A percentile compares a stretch with the other conserved stretches of the same genome.
These are phyloP conservation scores for Acanthamoeba castellanii DNA, from an alignment of 208 protist genomes.

Conservation along the genomic window DNA sequence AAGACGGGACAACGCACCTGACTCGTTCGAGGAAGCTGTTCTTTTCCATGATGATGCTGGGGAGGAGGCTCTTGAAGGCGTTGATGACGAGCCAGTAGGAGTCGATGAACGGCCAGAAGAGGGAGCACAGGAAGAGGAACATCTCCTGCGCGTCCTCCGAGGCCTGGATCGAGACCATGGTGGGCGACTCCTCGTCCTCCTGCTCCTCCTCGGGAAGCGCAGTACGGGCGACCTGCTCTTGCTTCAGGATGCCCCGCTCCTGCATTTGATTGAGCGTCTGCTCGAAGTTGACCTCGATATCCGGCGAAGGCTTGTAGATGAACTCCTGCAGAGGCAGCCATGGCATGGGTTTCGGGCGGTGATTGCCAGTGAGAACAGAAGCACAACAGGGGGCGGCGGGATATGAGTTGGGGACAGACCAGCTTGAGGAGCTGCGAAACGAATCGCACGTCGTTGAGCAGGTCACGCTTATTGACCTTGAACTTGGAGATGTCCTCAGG, in stretches of 20 bases:
- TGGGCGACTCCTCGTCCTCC: background rate
- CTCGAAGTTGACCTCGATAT: slow-evolving; percentile 61
- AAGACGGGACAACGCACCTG: background rate
- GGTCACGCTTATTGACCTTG: slow-evolving; percentile 32
- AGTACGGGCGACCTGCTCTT: background rate
- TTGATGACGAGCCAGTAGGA: slow-evolving; percentile 71
- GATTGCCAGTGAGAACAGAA: too few relatives aligned
- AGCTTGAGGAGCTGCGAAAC: slow-evolving; percentile 51
- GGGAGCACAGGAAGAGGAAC: slow-evolving; percentile 70
- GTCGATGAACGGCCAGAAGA: slow-evolving; percentile 72
- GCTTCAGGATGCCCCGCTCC: slow-evolving; percentile 27
- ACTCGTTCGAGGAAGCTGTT: slow-evolving; percentile 24
- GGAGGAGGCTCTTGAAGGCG: slow-evolving; percentile 10
- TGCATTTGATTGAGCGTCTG: slow-evolving; percentile 46
- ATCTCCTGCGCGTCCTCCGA: slow-evolving; percentile 33
- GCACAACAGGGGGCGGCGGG: too few relatives aligned
- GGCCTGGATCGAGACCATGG: slow-evolving; percentile 1
- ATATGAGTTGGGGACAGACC: background rate
- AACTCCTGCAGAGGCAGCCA: slow-evolving; percentile 7
- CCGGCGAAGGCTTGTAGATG: slow-evolving; percentile 62
- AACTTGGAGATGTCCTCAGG: slow-evolving; percentile 36
- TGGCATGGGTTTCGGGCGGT: too few relatives aligned
- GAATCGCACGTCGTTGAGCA: slow-evolving; percentile 22
- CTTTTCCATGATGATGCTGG: slow-evolving; percentile 54
- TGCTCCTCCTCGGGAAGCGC: slow-evolving; percentile 18